Conservation (phyloP, 768 basidiomycete genomes). For the Termitomyces sp. region DNA sequence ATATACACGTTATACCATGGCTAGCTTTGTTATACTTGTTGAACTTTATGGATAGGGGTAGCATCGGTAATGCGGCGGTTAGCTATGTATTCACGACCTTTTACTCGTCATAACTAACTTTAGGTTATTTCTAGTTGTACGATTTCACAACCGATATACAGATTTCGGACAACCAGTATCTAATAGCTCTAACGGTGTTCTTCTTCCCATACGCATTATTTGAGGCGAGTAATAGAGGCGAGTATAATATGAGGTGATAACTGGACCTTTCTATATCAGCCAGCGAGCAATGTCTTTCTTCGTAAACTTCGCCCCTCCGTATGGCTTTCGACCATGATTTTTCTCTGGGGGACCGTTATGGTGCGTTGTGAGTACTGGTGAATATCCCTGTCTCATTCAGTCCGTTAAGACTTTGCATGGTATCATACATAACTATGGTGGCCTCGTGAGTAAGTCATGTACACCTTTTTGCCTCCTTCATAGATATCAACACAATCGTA, state of each 20-base stretch:
- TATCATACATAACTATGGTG: conserved; percentile 53
- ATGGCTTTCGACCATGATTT: conserved; percentile 53
- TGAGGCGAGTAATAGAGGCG: conserved; percentile 39
- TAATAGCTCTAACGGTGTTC: conserved; percentile 67
- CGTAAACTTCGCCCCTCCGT: conserved; percentile 58
- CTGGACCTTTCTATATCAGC: conserved; percentile 28
- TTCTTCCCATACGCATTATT: conserved; percentile 72
- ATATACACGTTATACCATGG: conserved; percentile 71
- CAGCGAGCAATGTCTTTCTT: conserved; percentile 57
- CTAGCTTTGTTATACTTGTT: conserved; percentile 68
- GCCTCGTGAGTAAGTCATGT: conserved; percentile 46
- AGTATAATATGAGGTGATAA: background rate
- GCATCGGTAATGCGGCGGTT: conserved; percentile 74
- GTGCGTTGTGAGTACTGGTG: conserved; percentile 17
- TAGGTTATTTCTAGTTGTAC: conserved; percentile 42
- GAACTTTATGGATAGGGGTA: conserved; percentile 63
- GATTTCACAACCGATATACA: conserved; percentile 50
- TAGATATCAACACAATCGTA: conserved; percentile 17
- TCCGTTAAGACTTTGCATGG: conserved; percentile 55
- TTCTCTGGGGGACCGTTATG: conserved; percentile 46
- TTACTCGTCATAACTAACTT: conserved; percentile 2
- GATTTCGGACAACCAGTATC: conserved; percentile 58
- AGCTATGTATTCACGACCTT: conserved; percentile 8
- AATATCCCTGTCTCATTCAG: background rate
- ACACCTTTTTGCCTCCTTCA: background rate